Base-by-base conservation (phyloP, 2,329 filamentous ascomycete species). In the Aureobasidium sp. region DNA sequence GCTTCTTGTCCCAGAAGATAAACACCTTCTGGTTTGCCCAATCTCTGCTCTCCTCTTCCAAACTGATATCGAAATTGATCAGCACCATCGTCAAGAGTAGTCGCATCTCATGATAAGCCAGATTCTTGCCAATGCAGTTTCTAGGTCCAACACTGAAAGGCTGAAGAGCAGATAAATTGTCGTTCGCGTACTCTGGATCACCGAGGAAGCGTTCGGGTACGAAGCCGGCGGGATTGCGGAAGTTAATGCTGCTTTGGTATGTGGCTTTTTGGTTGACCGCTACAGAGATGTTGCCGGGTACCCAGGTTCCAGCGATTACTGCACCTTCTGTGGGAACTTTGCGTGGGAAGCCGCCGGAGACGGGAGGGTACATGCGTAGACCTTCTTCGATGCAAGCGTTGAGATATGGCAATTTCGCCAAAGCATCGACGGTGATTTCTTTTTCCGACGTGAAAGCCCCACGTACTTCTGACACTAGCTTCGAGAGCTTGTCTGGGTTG, bases 381-480 rank as follows among this genome's bases (percentile, higher is more conserved):
- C 72, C 74, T 66, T 80, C 77, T 61, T 76, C 72, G 20, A 78
- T 72, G 52, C 75, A 75, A 1, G 77, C 76, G 27, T 76, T 72
- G 65, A 79, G 69, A 63, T 77, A 79, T 2, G 70, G 68, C 13
- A 77, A 7, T 26, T 71, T 65, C 9, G 69, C 69, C 6, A 76
- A 67, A 1, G 64, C 67, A 0, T 71, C 67, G 47, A 73, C 69
- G 4, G 63, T 71, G 51, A 78, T 71, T 9, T 75, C 73, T 3
- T 70, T 69, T 23, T 70, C 68, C 9, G 61, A 68, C 5, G 47
- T 53, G 66, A 76, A 72, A 1, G 66, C 57, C 1, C 51, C 63
- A 13, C 77, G 70, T 37, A 79, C 67, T 52, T 76, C 75, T 17
- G 70, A 67, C n/a, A 75, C 39, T 10, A 70, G 61, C 8, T 58